Evolutionary conservation across 805 yeast genomes (phyloP).

Genomic region (Aciculoconidium aculeatum): DNA sequence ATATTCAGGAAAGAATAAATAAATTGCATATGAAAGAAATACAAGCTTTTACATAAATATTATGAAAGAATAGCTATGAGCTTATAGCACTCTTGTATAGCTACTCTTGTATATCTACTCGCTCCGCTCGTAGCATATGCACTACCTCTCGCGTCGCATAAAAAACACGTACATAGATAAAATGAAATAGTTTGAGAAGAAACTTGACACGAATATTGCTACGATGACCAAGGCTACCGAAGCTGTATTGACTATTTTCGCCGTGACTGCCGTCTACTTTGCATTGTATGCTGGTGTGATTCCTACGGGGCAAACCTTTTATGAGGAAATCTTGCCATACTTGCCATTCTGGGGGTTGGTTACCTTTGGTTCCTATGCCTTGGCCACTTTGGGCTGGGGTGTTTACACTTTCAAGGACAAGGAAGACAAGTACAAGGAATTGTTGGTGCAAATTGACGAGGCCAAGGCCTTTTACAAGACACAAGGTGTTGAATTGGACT

Average conservation of each 20-base stretch:
- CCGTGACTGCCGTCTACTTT: constrained; percentile 47
- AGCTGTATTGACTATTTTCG: constrained; percentile 41
- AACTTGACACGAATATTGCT: constrained; percentile 2
- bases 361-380: constrained; percentile 62
- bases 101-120: no score
- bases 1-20: no score
- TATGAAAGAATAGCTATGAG: no score
- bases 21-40: no score
- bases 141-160: no score
- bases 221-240: constrained; percentile 66
- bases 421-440: constrained; percentile 59
- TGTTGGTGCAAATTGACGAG: constrained; percentile 51
- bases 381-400: constrained; percentile 64
- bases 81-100: no score
- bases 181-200: no score
- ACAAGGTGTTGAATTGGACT: constrained; percentile 50
- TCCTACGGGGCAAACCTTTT: constrained; percentile 46
- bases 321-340: constrained; percentile 53
- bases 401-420: constrained; percentile 66
- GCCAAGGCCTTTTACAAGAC: constrained; percentile 54
- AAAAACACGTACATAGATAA: no score
- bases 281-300: constrained; percentile 46
- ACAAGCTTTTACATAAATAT: no score
- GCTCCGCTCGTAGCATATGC: no score
- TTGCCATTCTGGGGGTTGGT: constrained; percentile 69